A percentile compares a stretch with the other conserved stretches of the same genome.
Conservation (phyloP, 768 basidiomycete genomes). For the Collybia sordida region DNA sequence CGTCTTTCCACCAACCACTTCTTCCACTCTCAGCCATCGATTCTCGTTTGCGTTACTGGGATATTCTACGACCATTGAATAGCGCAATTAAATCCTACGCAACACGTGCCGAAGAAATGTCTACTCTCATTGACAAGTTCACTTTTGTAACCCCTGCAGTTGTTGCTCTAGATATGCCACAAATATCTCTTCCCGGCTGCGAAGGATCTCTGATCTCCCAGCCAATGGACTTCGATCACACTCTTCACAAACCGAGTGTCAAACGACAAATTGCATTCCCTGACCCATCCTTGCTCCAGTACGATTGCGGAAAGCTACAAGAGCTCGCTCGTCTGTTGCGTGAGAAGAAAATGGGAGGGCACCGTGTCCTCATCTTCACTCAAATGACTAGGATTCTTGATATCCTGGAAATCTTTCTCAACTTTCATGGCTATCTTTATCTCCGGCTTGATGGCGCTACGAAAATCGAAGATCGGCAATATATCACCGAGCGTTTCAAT, state of each 20-base stretch:
- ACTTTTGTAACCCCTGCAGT: slow-evolving; percentile 79
- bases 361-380: slow-evolving; percentile 92
- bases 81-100: slow-evolving; percentile 63
- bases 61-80: slow-evolving; percentile 40
- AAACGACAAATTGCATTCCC: slow-evolving; percentile 94
- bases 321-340: slow-evolving; percentile 76
- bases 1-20: slow-evolving; percentile 43
- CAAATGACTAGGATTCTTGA: slow-evolving; percentile 96
- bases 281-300: slow-evolving; percentile 84
- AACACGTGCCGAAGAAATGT: slow-evolving; percentile 55
- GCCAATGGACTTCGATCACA: slow-evolving; percentile 56
- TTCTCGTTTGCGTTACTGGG: slow-evolving; percentile 35
- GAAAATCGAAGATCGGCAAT: slow-evolving; percentile 91
- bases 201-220: slow-evolving; percentile 25
- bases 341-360: slow-evolving; percentile 82
- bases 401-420: slow-evolving; percentile 91
- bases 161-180: slow-evolving; percentile 73
- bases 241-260: slow-evolving; percentile 72
- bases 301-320: slow-evolving; percentile 96
- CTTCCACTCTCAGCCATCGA: slow-evolving; percentile 50
- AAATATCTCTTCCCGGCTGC: slow-evolving; percentile 52
- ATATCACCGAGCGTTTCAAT: slow-evolving; percentile 86
- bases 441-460: slow-evolving; percentile 94
- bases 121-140: slow-evolving; percentile 61
- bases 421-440: slow-evolving; percentile 91